Base-by-base conservation (phyloP, 129 eudicot genomes). In the Rutidosis leptorrhynchoides region DNA sequence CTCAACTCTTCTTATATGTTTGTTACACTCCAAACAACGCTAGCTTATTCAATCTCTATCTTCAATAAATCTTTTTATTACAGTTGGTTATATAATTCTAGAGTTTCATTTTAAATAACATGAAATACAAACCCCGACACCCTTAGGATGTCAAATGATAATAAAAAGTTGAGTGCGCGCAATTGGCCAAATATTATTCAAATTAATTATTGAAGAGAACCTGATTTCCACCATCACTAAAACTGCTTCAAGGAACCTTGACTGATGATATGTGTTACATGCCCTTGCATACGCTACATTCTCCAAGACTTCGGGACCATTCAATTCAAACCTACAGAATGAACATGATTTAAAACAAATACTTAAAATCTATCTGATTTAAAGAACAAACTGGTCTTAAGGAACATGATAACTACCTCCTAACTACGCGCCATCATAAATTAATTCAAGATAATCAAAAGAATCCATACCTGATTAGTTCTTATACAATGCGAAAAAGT, bases 211-310 rank as follows among this genome's bases (percentile, higher is more conserved):
- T 1, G 57, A 64, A 52, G 24, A 51, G 62, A 58, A 85, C 97
- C 98, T 80, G 74, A 92, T 85, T 81, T 93, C 96, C 49, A 93
- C 96, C 96, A 93, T 93, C 98, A 93, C 88, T 62, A 92, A 93
- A 64, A 95, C 95, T 30, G 98, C 96, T 85, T 93, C 98, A 49
- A 93, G 90, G 72, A 93, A 83, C 79, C 98, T 85, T 8, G 96
- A 88, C 64, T 88, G 98, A 72, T 93, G 96, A 79, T 93, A 96
- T 12, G 98, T 93, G 69, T 93, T 93, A 59, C 85, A 88, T 21
- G 96, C 98, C 77, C 98, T 76, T 21, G 98, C 98, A 80, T 93
- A 93, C 7, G 98, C 96, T 65, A 88, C 98, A 74, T 88, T 93
- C 71, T 93, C 98, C 80, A 88, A 83, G 9, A 93, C 96, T 80